Base-by-base conservation (phyloP, 306 rosid genomes). In the Oemleria cerasiformis region DNA sequence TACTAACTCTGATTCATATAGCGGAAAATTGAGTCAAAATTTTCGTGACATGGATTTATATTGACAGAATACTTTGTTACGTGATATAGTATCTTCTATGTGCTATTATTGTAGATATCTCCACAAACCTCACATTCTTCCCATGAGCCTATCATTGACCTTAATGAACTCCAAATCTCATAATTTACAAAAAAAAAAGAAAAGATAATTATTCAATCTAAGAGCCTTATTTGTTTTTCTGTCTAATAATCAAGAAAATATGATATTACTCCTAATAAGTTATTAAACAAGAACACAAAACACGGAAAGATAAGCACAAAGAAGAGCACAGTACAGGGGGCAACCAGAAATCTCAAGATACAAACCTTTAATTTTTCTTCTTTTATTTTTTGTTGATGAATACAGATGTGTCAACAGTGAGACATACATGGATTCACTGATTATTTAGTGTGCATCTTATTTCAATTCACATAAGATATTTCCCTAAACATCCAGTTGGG, bases 391-490 rank as follows among this genome's bases (percentile, higher is more conserved):
- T 55, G 60, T 55, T 3, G 60, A 10, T 55, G 25, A 70, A 41
- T 17, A 55, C 12, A 61, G 42, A 55, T 55, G 16, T 39, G 25
- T 53, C 19, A 53, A 44, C 48, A 40, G 39, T 39, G 34, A 6
- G n/a, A 17, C 3, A 66, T 43, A 68, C 8, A 40, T 13, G 54
- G 40, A 53, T 20, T 53, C 39, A 21, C 15, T 39, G 63, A 68
- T 39, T 19, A 39, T 57, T 40, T 23, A 40, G 38, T 19, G 1
- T 51, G 9, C 9, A 48, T 51, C 49, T 49, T 15, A 9, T 48
- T 47, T 30, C 49, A 56, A 65, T 21, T 64, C 61, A 17, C 36
- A 54, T 64, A 8, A 53, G n/a, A 56, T 63, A n/a, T 56, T 65
- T 59, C 19, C 44, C 64, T 54, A 16, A 51, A 53, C 36, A 51